Conservation (phyloP, 495 filamentous ascomycete species). For the Talaromyces ruber region DNA sequence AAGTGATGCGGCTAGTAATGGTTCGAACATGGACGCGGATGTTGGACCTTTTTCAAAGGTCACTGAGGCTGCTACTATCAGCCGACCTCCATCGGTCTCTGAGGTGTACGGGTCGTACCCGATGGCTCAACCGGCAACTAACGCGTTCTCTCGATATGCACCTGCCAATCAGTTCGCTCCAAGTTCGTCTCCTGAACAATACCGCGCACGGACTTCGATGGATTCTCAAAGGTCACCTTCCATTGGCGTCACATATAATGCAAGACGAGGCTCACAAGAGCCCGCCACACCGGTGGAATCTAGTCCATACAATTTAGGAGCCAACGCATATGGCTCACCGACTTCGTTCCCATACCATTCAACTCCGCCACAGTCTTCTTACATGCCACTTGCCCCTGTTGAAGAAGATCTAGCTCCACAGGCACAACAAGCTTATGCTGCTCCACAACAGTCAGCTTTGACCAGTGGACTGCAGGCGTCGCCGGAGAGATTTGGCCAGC, state of each 20-base stretch:
- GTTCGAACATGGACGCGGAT: slow-evolving; percentile 49
- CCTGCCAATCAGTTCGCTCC: slow-evolving; percentile 44
- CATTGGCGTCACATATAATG: slow-evolving; percentile 18
- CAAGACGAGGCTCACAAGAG: slow-evolving; percentile 35
- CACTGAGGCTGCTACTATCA: slow-evolving; percentile 72
- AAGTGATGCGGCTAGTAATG: slow-evolving; percentile 49
- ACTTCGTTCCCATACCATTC: slow-evolving; percentile 31
- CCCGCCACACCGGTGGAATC: slow-evolving; percentile 26
- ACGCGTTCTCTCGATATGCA: slow-evolving; percentile 55
- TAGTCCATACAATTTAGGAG: slow-evolving; percentile 19
- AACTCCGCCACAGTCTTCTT: slow-evolving; percentile 41
- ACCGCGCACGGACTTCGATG: slow-evolving; percentile 32
- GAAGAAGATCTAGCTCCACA: slow-evolving; percentile 30
- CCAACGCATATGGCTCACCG: slow-evolving; percentile 27
- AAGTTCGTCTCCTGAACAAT: slow-evolving; percentile 40
- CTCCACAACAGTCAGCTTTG: slow-evolving; percentile 19
- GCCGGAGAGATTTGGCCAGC: slow-evolving; percentile 11
- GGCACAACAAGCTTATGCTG: slow-evolving; percentile 14
- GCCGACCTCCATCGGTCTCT: slow-evolving; percentile 64
- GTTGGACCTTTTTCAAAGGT: slow-evolving; percentile 75
- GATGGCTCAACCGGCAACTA: slow-evolving; percentile 23
- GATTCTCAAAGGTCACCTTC: slow-evolving; percentile 38
- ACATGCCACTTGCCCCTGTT: slow-evolving; percentile 38
- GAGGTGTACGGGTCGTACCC: slow-evolving; percentile 65
- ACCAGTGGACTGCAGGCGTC: slow-evolving; percentile 12